These are phyloP conservation scores for Termitomyces sp. DNA, from an alignment of 768 basidiomycete genomes.

Conservation along the genomic window DNA sequence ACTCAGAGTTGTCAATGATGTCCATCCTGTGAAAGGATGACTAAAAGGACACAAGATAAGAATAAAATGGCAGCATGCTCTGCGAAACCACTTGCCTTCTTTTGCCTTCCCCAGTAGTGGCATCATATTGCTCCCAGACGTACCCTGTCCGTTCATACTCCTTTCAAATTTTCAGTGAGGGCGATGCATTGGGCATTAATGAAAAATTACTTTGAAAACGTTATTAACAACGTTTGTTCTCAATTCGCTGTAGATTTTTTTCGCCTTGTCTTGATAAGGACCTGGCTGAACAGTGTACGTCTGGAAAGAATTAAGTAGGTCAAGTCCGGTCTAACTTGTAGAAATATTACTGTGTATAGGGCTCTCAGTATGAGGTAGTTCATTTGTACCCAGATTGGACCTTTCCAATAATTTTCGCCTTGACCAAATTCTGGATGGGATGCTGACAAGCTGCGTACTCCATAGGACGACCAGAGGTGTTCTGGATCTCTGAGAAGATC, in stretches of 20 bases:
- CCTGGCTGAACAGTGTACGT: slow-evolving; percentile 75
- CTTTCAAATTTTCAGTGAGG: slow-evolving; percentile 31
- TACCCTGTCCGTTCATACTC: slow-evolving; percentile 92
- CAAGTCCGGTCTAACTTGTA: background rate
- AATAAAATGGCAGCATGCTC: background rate
- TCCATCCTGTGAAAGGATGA: slow-evolving; percentile 98
- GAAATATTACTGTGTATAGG: slow-evolving; percentile 58
- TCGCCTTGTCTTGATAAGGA: slow-evolving; percentile 74
- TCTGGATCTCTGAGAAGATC: slow-evolving; percentile 75
- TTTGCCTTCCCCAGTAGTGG: slow-evolving; percentile 74
- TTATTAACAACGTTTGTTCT: slow-evolving; percentile 83
- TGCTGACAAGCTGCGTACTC: slow-evolving; percentile 83
- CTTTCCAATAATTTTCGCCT: slow-evolving; percentile 97
- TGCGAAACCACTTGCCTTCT: slow-evolving; percentile 55
- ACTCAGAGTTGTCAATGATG: slow-evolving; percentile 86
- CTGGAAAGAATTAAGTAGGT: slow-evolving; percentile 28
- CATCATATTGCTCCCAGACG: slow-evolving; percentile 97
- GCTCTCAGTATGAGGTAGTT: slow-evolving; percentile 86
- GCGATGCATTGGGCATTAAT: background rate
- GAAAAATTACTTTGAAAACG: slow-evolving; percentile 48
- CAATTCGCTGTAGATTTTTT: slow-evolving; percentile 74
- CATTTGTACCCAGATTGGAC: slow-evolving; percentile 97
- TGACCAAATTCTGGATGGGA: slow-evolving; percentile 86
- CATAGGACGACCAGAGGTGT: slow-evolving; percentile 90
- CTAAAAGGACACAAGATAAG: slow-evolving; percentile 31